A percentile compares a stretch with the other conserved stretches of the same genome.
Conservation (phyloP, 2,329 filamentous ascomycete species). For the Knoxdaviesia proteae region DNA sequence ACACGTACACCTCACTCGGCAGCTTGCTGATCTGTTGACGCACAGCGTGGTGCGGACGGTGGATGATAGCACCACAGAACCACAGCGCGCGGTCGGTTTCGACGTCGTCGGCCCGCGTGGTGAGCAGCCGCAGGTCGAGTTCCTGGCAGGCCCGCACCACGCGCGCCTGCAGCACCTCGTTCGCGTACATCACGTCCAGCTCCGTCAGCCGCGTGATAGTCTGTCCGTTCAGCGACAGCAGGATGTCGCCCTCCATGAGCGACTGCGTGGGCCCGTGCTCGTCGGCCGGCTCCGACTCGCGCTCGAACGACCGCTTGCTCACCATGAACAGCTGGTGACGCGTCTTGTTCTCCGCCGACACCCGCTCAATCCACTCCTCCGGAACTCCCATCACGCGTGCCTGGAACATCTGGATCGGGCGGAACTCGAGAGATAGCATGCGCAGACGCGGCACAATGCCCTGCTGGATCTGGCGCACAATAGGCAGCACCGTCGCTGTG, state of each 20-base stretch:
- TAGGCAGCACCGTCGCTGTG: conserved; percentile 69
- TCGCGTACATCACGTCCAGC: conserved; percentile 89
- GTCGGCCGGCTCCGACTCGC: conserved; percentile 21
- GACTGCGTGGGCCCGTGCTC: conserved; percentile 13
- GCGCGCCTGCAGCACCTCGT: conserved; percentile 62
- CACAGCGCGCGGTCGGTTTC: conserved; percentile 83
- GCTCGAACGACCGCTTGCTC: conserved; percentile 61
- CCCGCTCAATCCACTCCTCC: conserved; percentile 85
- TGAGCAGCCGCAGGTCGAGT: conserved; percentile 56
- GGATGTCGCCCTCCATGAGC: conserved; percentile 75
- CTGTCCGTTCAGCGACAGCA: conserved; percentile 76
- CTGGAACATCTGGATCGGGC: conserved; percentile 91
- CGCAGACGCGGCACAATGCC: conserved; percentile 63
- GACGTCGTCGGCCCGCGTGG: conserved; percentile 70
- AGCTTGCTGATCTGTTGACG: conserved; percentile 93
- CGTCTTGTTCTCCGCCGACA: conserved; percentile 70
- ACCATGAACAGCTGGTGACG: conserved; percentile 98
- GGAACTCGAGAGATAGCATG: conserved; percentile 85
- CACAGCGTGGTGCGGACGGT: conserved; percentile 87
- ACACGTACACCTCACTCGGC: conserved; percentile 91
- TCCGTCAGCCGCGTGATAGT: conserved; percentile 86
- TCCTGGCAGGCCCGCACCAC: conserved; percentile 74
- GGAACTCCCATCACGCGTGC: conserved; percentile 92
- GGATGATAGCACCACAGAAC: conserved; percentile 87
- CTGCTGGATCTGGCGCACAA: conserved; percentile 68